A percentile compares a stretch with the other conserved stretches of the same genome.
Conservation (phyloP, 2,329 filamentous ascomycete genomes). For the Penicillium sp. region DNA sequence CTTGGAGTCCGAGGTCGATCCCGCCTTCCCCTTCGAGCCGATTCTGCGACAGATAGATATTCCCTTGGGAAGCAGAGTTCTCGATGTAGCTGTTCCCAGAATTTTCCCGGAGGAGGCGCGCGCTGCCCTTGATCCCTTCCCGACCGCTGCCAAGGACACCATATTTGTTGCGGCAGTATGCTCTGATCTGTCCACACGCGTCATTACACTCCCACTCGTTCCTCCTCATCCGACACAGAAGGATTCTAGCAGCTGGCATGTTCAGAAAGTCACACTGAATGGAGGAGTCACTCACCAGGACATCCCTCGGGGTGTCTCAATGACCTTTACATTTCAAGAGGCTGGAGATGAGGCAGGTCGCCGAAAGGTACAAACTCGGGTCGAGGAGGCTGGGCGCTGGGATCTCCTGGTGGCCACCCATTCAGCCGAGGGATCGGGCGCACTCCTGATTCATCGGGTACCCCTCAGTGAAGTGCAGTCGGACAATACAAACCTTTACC, state of each 20-base stretch:
- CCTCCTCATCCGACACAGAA: conserved; percentile 45
- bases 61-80: conserved; percentile 48
- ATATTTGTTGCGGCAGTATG: conserved; percentile 52
- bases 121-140: conserved; percentile 40
- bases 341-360: conserved; percentile 25
- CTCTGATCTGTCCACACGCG: conserved; percentile 50
- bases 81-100: conserved; percentile 45
- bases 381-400: conserved; percentile 29
- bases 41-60: conserved; percentile 53
- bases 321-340: conserved; percentile 48
- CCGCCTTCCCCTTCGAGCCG: conserved; percentile 48
- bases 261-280: conserved; percentile 45
- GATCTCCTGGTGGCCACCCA: conserved; percentile 43
- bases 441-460: conserved; percentile 42
- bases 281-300: conserved; percentile 46
- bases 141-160: conserved; percentile 43
- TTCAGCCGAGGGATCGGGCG: conserved; percentile 41
- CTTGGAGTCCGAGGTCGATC: conserved; percentile 52
- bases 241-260: conserved; percentile 33
- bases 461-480: conserved; percentile 27
- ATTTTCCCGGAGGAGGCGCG: conserved; percentile 40
- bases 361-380: conserved; percentile 26
- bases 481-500: conserved; percentile 16
- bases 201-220: conserved; percentile 50
- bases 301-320: conserved; percentile 45